A percentile compares a stretch with the other conserved stretches of the same genome.
Conservation (phyloP, 148 eudicot genomes). For the Beta vulgaris region DNA sequence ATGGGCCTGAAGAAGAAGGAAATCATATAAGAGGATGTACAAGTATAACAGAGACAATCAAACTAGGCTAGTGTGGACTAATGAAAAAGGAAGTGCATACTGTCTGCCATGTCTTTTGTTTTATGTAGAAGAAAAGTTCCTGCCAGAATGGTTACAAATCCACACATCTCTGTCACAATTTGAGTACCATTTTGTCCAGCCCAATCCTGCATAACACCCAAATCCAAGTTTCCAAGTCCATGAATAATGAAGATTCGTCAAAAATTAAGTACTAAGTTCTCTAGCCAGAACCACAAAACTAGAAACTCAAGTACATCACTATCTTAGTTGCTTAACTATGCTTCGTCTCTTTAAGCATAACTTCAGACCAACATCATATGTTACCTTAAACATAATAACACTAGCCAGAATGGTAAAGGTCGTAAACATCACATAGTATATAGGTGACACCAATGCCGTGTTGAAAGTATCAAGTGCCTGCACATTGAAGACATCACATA, state of each 20-base stretch:
- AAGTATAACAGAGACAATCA: neutral
- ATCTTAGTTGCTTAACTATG: neutral
- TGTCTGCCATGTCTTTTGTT: constrained; percentile 53
- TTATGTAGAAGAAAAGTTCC: constrained; percentile 63
- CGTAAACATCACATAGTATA: constrained; percentile 63
- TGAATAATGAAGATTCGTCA: neutral
- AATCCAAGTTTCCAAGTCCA: neutral
- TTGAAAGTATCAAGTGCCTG: constrained; percentile 50
- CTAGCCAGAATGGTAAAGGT: constrained; percentile 54
- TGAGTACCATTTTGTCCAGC: constrained; percentile 48
- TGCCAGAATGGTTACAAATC: constrained; percentile 52
- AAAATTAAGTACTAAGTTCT: no score
- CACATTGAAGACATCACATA: constrained; percentile 16
- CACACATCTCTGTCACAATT: constrained; percentile 56
- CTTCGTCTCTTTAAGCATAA: neutral
- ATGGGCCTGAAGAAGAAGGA: constrained; percentile 18
- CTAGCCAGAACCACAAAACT: neutral
- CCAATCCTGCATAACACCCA: constrained; percentile 46
- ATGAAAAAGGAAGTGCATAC: constrained; percentile 23
- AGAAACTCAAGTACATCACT: neutral
- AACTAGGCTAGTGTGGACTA: neutral
- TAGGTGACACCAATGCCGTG: constrained; percentile 57
- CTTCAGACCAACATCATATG: neutral
- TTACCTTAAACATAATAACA: constrained; percentile 63
- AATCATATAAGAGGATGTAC: neutral